Conservation (phyloP, 2,329 filamentous ascomycete genomes). For the Hypoxylon sp. region DNA sequence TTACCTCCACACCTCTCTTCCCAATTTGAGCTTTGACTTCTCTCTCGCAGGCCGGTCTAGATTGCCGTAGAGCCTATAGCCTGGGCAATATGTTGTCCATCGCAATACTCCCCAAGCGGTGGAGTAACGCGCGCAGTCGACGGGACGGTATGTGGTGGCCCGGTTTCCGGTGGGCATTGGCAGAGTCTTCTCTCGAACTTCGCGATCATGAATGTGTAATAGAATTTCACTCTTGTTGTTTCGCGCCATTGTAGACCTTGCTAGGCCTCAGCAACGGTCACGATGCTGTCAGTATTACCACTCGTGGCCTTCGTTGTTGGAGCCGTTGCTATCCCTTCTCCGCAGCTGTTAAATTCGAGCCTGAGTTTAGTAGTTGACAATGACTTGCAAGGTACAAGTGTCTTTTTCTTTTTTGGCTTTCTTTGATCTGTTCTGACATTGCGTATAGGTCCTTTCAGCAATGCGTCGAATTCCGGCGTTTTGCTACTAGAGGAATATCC, state of each 20-base stretch:
- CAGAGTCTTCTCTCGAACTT: conserved; percentile 2
- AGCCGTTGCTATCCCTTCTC: conserved; percentile 46
- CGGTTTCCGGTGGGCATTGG: conserved; percentile 13
- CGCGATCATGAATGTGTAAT: neutral
- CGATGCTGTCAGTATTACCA: conserved; percentile 28
- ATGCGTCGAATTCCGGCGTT: conserved; percentile 51
- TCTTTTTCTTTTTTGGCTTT: too few species aligned
- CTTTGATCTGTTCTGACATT: conserved; percentile 4
- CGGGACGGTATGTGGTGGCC: neutral
- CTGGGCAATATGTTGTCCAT: neutral
- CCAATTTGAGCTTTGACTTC: neutral
- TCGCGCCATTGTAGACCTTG: neutral
- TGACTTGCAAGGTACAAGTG: conserved; percentile 54
- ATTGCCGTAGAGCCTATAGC: conserved; percentile 12
- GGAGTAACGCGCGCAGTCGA: neutral
- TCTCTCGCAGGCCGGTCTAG: neutral
- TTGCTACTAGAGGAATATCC: conserved; percentile 51
- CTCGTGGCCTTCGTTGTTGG: conserved; percentile 21
- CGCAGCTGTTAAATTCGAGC: conserved; percentile 52
- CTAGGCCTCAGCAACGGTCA: neutral
- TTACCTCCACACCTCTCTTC: conserved; percentile 20
- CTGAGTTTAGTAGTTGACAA: conserved; percentile 56
- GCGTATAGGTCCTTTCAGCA: conserved; percentile 50
- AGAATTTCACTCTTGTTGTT: conserved; percentile 6
- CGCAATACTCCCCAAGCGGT: conserved; percentile 2